Evolutionary conservation across 2,329 filamentous ascomycete genomes (phyloP), one percentile per base, ranked within the genome.

Genomic region (Alternaria arborescens): DNA sequence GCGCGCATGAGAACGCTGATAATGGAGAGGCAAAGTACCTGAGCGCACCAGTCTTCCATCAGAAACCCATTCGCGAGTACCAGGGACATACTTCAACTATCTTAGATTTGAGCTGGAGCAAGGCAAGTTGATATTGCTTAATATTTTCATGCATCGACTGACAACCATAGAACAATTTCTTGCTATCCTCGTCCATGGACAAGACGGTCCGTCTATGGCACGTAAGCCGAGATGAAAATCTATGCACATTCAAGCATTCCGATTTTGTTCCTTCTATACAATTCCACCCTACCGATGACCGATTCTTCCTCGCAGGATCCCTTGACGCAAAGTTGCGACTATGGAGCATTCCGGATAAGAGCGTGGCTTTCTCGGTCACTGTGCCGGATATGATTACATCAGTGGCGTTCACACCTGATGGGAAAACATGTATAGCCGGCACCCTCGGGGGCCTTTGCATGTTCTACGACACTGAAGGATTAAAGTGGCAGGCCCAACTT

Each of bases 141-240:
- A 22, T 41, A 3, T 24, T 2, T 10, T 8, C 2, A 12, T 14
- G n/a, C 30, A 26, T 16, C 4, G 38, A 41, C 55, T 58, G 32
- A 64, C 46, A 34, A 14, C 0, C 5, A 10, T 43, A 87, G 84
- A 99, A 99, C 79, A 97, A 97, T 77, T 99, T 99, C 70, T 80
- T 99, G 28, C 84, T 99, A 16, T 97, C 94, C 4, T 96, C 94
- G 0, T 97, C 94, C 0, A 97, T 98, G 93, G 95, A 99, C 77
- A 97, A 97, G 82, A 97, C 94, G 0, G 95, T 99, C 12, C 87
- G 93, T 14, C 79, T 99, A 48, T 99, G 95, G 94, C 95, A 99
- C 78, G 85, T 95, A 64, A 94, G 88, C 74, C 86, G 94, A 53
- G 79, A 85, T 4, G 94, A 98, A 72, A 97, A 93, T 71, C 83